Base-by-base conservation (phyloP, 2,329 filamentous ascomycete genomes). In the Verticillium nubilum region DNA sequence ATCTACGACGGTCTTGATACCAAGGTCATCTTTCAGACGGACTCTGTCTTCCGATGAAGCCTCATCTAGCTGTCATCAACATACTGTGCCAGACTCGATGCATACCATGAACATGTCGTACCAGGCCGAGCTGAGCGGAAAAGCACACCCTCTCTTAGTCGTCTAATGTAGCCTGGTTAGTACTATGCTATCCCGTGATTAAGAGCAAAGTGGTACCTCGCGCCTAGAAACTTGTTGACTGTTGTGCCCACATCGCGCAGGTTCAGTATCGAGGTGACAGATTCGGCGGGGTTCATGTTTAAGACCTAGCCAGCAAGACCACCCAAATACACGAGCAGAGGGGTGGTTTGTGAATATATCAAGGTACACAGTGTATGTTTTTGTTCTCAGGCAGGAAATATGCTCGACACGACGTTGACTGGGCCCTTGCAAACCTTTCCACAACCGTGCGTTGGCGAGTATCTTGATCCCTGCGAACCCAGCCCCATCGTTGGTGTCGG, bases 211-310 rank as follows among this genome's bases (percentile, higher is more conserved):
- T 33, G 23, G 17, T 17, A 53, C 86, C 78, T 81, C 63, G 76
- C 75, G 26, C 80, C 80, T 4, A 84, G 72, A 62, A 81, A 81
- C 27, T 74, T 68, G 66, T 92, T 92, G 65, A 91, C 78, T 0
- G 84, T 86, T 63, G 79, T 76, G 47, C 87, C 89, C 52, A 93
- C 86, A 78, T 94, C 90, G 60, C 91, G 85, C 69, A 93, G 91
- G 72, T 94, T 94, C 66, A 88, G 75, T 56, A 93, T 80, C 57
- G 65, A 63, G 17, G 52, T 63, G 33, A 64, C 31, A 54, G 59
- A 54, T 23, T 42, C 56, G 17, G 47, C 37, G 26, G 56, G 19
- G 10, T n/a, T n/a, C 52, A 53, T 53, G 27, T 6, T 23, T 50
- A 25, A 12, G 35, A 37, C 26, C 13, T 10, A 10, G 5, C n/a